Evolutionary conservation across 768 basidiomycete genomes (phyloP), one percentile per base, ranked within the genome.

Genomic region (Sporobolomyces roseus): DNA sequence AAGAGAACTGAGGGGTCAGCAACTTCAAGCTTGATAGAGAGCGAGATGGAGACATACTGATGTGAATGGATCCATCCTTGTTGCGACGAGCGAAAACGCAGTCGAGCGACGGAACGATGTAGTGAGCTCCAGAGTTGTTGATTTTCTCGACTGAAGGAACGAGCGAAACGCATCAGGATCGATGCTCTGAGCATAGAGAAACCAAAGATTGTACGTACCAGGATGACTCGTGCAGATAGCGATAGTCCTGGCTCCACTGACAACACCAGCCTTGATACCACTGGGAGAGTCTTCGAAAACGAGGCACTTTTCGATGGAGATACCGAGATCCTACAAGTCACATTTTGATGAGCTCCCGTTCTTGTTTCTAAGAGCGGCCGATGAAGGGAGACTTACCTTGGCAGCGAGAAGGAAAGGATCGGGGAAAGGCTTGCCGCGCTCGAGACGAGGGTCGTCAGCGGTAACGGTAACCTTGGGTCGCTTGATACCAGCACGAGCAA

Each of bases 391-490:
- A 38, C 63, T 23, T 50, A 65, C 66, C 59, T 69, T 69, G 41
- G 79, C 79, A 27, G 79, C 79, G 51, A 80, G 76, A 55, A 80
- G 75, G 77, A 80, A 80, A 9, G 79, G 79, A 50, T 74, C 75
- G 43, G 75, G 79, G 76, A 75, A 75, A 25, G 79, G 79, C 75
- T 80, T 79, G 45, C 78, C 78, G 36, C 53, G 84, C 75, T 86
- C 85, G 72, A 88, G 82, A 38, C 87, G 85, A 73, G 85, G 84
- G 81, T 88, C 87, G 76, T 88, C 87, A 48, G 86, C 87, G 32
- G 88, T 89, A 78, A 89, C 86, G 33, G 87, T 88, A 46, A 88
- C 83, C 52, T 80, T 77, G 29, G 88, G 87, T 12, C 86, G 85
- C 2, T 80, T 80, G 78, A 88, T 88, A 17, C 86, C 86, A 33